phyloP scores from a whole-genome alignment of 2,329 filamentous ascomycete genomes.

The Pochonia chlamydosporia region DNA sequence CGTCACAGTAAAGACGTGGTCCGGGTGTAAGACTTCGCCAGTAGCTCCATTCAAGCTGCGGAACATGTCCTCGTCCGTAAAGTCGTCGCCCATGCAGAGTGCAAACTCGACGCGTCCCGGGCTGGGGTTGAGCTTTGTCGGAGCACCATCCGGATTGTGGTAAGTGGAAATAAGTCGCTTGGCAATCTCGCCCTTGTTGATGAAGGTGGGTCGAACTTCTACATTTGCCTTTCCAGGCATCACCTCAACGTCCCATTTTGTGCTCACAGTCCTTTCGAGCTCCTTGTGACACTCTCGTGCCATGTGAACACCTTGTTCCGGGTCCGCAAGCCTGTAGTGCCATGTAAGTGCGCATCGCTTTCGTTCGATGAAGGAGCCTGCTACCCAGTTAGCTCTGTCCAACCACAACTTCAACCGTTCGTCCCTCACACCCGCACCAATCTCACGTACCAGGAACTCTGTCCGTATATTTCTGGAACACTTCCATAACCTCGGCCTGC shows the following conservation, averaged over 20 bases:
- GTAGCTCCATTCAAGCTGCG: constrained; percentile 63
- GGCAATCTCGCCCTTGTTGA: constrained; percentile 96
- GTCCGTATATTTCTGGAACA: constrained; percentile 87
- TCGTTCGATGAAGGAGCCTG: constrained; percentile 85
- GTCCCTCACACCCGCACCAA: not conserved
- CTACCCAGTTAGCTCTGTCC: not conserved
- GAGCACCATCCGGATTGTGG: constrained; percentile 41
- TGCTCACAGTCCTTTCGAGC: constrained; percentile 69
- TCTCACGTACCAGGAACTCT: constrained; percentile 64
- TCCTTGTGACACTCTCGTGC: constrained; percentile 76
- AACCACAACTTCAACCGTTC: not conserved
- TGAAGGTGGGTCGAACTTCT: constrained; percentile 91
- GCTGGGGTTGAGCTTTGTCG: constrained; percentile 35
- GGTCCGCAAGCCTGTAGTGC: constrained; percentile 92
- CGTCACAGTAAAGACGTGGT: constrained; percentile 83
- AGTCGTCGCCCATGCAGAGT: constrained; percentile 89
- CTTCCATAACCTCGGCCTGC: constrained; percentile 77
- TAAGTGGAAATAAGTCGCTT: constrained; percentile 76
- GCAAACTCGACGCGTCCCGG: constrained; percentile 70
- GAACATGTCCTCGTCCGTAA: constrained; percentile 97
- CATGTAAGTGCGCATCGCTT: constrained; percentile 94
- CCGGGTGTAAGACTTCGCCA: constrained; percentile 43
- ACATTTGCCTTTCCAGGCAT: constrained; percentile 97
- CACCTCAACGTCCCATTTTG: constrained; percentile 86
- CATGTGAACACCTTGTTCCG: constrained; percentile 75